Base-by-base conservation (phyloP, 768 basidiomycete species). In the Naematelia aurantialba region DNA sequence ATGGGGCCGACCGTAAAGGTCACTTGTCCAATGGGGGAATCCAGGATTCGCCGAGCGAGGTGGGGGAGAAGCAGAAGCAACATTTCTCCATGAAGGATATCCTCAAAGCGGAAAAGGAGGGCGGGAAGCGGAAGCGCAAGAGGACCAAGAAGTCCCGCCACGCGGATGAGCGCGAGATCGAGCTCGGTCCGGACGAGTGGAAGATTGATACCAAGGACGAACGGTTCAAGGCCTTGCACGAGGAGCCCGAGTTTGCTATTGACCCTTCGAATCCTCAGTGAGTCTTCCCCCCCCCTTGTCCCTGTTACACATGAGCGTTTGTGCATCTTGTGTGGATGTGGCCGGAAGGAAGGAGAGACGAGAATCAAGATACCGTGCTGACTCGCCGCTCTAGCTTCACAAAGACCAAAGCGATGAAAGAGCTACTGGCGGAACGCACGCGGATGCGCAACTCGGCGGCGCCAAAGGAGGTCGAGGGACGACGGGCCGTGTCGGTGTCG, bases 191-290 rank as follows among this genome's bases (percentile, higher is more conserved):
- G 21, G 85, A 87, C 52, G 84, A 86, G 60, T 98, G 98, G 75
- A 75, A 81, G 45, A 85, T 98, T 68, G 81, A 99, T 72, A 85
- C 92, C 60, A 83, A 83, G 67, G 96, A 99, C 70, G 83, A 86
- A 10, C 87, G 96, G 14, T 98, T 98, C 82, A 84, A 84, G 72
- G 86, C 83, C 21, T 72, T 98, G 45, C 88, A 91, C 68, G 90
- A 96, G 66, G 88, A 97, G 70, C 85, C 89, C 68, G 83, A 86
- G 29, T 98, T 89, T 65, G 93, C 94, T 0, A 92, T 99, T 65
- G 96, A 99, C 76, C 94, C 96, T 19, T 89, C 85, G 54, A 89
- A 97, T 78, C 91, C 94, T 74, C 89, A 86, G 94, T 96, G 72
- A 64, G 91, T 48, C 50, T 27, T 13, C 44, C 5, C 12, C 27